These are phyloP conservation scores for Francoa sonchifolia DNA, from an alignment of 441 rosid genomes.

Conservation along the genomic window DNA sequence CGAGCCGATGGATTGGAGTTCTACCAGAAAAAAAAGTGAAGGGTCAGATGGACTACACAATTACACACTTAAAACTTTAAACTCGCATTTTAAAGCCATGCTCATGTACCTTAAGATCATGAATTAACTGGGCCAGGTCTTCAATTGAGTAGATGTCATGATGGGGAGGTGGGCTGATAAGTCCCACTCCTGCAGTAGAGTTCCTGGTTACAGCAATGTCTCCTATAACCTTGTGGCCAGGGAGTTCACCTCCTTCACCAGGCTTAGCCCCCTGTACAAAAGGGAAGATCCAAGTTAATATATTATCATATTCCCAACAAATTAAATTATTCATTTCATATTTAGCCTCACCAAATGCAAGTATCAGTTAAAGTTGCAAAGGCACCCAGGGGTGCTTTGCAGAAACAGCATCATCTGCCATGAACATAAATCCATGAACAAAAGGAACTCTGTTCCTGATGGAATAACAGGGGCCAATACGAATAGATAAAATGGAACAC, in stretches of 20 bases:
- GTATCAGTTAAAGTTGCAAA: slow-evolving; percentile 37
- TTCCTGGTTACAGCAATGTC: slow-evolving; percentile 96
- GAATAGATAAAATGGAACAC: slow-evolving; percentile 14
- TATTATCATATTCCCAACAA: slow-evolving; percentile 9
- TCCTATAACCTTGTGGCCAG: slow-evolving; percentile 98
- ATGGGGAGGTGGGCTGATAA: slow-evolving; percentile 99
- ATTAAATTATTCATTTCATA: slow-evolving; percentile 15
- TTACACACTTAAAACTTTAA: not conserved
- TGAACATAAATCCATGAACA: slow-evolving; percentile 43
- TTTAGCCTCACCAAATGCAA: slow-evolving; percentile 40
- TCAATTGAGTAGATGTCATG: slow-evolving; percentile 99
- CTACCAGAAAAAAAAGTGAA: slow-evolving; percentile 24
- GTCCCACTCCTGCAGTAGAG: slow-evolving; percentile 99
- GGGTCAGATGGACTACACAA: slow-evolving; percentile 4
- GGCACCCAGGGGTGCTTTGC: slow-evolving; percentile 42
- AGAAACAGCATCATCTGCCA: slow-evolving; percentile 53
- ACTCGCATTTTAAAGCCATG: too few species aligned
- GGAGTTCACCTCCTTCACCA: slow-evolving; percentile 99
- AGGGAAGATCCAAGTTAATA: slow-evolving; percentile 13
- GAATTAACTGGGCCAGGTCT: slow-evolving; percentile 97
- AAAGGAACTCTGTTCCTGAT: slow-evolving; percentile 37
- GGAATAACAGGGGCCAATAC: slow-evolving; percentile 31
- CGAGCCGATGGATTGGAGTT: slow-evolving; percentile 95
- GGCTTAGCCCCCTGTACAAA: slow-evolving; percentile 93
- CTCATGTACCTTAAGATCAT: slow-evolving; percentile 99